Evolutionary conservation across 176 grass and related monocot species (phyloP).

Genomic region (Hordeum vulgare): MorexV3_pseudomolecules_assembly NC_058519.1:619595701-619596200

Average conservation of each 20-base stretch:
- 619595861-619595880: neutral
- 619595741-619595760: neutral
- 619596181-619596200: neutral
- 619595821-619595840: neutral
- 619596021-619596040: neutral
- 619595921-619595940: neutral
- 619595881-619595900: neutral
- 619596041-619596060: neutral
- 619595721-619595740: neutral
- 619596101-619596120: neutral
- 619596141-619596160: neutral
- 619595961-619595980: neutral
- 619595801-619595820: neutral
- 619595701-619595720: neutral
- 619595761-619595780: neutral
- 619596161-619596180: neutral
- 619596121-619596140: neutral
- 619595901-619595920: rapidly evolving
- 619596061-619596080: neutral
- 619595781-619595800: neutral
- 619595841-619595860: neutral
- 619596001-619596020: neutral
- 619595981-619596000: neutral
- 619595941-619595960: neutral
- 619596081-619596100: neutral